Conservation (phyloP, 176 grass and related monocot species). For the Rhynchospora pubera region DNA sequence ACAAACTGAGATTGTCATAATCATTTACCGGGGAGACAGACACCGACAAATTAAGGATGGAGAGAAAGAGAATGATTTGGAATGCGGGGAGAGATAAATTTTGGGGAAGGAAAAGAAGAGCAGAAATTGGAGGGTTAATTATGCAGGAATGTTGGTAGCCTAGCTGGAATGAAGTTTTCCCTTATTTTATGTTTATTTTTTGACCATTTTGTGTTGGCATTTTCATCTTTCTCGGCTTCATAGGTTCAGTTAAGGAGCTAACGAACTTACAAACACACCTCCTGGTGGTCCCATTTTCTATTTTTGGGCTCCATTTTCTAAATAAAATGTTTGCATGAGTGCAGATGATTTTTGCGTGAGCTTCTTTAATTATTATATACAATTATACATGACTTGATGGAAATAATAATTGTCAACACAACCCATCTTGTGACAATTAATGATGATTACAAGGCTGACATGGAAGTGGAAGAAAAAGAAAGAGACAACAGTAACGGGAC, state of each 20-base stretch:
- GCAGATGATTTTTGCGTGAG: background rate
- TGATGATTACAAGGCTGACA: background rate
- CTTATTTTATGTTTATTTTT: no score
- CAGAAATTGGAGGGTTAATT: constrained; percentile 13
- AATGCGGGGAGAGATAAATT: constrained; percentile 33
- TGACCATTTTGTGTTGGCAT: background rate
- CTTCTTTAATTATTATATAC: background rate
- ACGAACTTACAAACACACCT: constrained; percentile 5
- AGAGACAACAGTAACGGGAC: background rate
- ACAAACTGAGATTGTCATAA: constrained; percentile 21
- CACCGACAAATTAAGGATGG: background rate
- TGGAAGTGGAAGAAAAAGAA: background rate
- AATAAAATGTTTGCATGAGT: background rate
- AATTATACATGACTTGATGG: background rate
- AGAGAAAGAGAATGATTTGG: constrained; percentile 1
- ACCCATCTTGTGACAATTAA: background rate
- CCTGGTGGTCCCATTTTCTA: background rate
- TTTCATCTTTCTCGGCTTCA: background rate
- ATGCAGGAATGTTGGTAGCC: background rate
- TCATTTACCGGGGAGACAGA: background rate
- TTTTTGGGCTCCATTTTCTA: background rate
- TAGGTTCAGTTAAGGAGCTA: constrained; percentile 17
- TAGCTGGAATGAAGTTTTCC: constrained; percentile 20
- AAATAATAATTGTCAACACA: background rate
- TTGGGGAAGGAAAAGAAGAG: constrained; percentile 3